Evolutionary conservation across 805 yeast species (phyloP).

Genomic region (Clavispora fructus): DNA sequence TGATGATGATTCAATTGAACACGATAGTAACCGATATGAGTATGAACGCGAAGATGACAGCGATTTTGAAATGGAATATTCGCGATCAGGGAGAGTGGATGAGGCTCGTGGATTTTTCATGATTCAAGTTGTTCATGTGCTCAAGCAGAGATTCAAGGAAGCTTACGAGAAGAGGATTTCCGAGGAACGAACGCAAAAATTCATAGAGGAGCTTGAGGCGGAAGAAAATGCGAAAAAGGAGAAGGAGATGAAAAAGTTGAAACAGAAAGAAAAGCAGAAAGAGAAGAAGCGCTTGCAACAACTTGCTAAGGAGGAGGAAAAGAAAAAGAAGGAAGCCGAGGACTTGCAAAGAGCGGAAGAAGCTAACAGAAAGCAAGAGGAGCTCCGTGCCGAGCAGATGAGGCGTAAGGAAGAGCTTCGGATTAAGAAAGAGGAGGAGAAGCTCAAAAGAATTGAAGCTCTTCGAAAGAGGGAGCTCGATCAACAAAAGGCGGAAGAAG

Average conservation of each 20-base stretch:
- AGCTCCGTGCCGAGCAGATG: slow-evolving; percentile 31
- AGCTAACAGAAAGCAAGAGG: slow-evolving; percentile 26
- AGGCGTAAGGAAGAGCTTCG: slow-evolving; percentile 35
- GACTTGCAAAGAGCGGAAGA: slow-evolving; percentile 37
- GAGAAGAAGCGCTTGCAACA: slow-evolving; percentile 64
- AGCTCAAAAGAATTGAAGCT: slow-evolving; percentile 38
- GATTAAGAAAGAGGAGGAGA: slow-evolving; percentile 44
- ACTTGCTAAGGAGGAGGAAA: slow-evolving; percentile 58
- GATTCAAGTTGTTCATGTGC: slow-evolving; percentile 69
- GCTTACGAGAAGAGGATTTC: slow-evolving; percentile 80
- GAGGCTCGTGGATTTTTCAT: slow-evolving; percentile 80
- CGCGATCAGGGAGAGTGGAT: slow-evolving; percentile 59
- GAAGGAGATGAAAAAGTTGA: slow-evolving; percentile 59
- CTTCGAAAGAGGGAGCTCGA: slow-evolving; percentile 14
- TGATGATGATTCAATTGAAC: slow-evolving; percentile 9
- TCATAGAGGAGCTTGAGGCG: slow-evolving; percentile 65
- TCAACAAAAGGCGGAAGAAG: slow-evolving; percentile 13
- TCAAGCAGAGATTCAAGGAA: slow-evolving; percentile 66
- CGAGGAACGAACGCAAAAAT: slow-evolving; percentile 59
- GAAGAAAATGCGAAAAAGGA: slow-evolving; percentile 63
- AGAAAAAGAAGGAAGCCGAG: slow-evolving; percentile 48
- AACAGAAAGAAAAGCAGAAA: slow-evolving; percentile 62
- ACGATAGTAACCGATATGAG: slow-evolving; percentile 2
- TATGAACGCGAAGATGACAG: slow-evolving; percentile 13
- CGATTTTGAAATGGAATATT: slow-evolving; percentile 31